Conservation (phyloP, 345 rosid genomes). For the Rhodamnia rubescens region DNA sequence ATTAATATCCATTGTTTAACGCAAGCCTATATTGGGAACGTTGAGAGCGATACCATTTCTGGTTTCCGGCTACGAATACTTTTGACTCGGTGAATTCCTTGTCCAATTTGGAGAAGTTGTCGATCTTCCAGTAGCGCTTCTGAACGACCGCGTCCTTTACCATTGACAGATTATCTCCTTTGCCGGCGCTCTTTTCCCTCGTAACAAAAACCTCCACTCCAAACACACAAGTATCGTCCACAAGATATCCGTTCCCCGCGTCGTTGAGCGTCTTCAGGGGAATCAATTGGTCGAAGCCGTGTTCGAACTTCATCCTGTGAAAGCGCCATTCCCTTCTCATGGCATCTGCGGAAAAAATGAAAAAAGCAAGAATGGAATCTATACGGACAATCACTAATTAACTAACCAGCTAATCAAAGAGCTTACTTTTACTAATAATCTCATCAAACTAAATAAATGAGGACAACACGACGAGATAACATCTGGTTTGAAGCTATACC, state of each 20-base stretch:
- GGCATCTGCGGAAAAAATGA: neutral
- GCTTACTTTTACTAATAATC: neutral
- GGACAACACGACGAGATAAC: neutral
- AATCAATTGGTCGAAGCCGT: conserved; percentile 34
- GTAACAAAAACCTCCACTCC: conserved; percentile 33
- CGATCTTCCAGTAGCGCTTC: conserved; percentile 24
- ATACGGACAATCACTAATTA: neutral
- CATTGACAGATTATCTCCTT: conserved; percentile 22
- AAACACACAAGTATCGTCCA: conserved; percentile 22
- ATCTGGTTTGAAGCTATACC: conserved; percentile 3
- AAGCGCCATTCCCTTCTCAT: conserved; percentile 21
- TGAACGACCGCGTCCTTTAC: neutral
- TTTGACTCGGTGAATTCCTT: conserved; percentile 5
- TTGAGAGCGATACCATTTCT: conserved; percentile 18
- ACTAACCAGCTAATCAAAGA: neutral
- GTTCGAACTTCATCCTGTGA: conserved; percentile 15
- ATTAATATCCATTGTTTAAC: neutral
- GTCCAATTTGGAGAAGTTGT: conserved; percentile 12
- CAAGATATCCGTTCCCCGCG: conserved; percentile 20
- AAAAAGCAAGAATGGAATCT: neutral
- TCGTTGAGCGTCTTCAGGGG: conserved; percentile 7
- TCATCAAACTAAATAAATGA: neutral
- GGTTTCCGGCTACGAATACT: conserved; percentile 13
- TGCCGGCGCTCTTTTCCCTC: conserved; percentile 20
- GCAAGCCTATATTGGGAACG: neutral